Evolutionary conservation across 202 grass and related monocot genomes (phyloP).

Genomic region (Carex arenaria): DNA sequence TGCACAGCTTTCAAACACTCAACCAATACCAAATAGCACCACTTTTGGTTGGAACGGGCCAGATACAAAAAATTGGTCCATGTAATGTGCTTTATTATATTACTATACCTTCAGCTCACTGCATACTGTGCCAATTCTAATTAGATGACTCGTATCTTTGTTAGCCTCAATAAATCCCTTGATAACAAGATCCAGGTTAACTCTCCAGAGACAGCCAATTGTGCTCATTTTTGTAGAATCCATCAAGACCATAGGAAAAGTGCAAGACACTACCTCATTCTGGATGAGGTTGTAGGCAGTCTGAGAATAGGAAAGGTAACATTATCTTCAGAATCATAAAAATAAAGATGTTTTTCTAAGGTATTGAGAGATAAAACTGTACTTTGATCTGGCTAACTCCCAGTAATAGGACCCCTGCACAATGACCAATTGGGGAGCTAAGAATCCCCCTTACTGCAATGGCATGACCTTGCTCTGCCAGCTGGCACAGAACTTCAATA

Average conservation of each 20-base stretch:
- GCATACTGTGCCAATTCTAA: slow-evolving; percentile 68
- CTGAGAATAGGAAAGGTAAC: slow-evolving; percentile 39
- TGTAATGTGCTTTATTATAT: background rate
- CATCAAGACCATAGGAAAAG: slow-evolving; percentile 74
- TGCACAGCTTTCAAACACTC: background rate
- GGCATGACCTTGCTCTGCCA: slow-evolving; percentile 72
- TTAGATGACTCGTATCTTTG: slow-evolving; percentile 55
- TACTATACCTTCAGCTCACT: slow-evolving; percentile 74
- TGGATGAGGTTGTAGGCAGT: slow-evolving; percentile 92
- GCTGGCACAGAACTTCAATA: slow-evolving; percentile 69
- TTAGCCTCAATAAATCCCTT: slow-evolving; percentile 73
- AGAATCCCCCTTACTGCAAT: slow-evolving; percentile 51
- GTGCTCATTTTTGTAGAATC: slow-evolving; percentile 41
- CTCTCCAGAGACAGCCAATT: slow-evolving; percentile 61
- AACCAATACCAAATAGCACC: background rate
- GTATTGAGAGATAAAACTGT: slow-evolving; percentile 21
- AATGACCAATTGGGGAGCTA: slow-evolving; percentile 58
- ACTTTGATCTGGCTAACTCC: slow-evolving; percentile 82
- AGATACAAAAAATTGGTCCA: background rate
- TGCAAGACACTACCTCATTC: slow-evolving; percentile 58
- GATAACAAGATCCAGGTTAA: slow-evolving; percentile 59
- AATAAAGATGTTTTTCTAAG: background rate
- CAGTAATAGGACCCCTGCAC: slow-evolving; percentile 69
- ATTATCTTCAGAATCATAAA: slow-evolving; percentile 6
- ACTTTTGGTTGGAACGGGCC: background rate